Conservation (phyloP, 2,329 filamentous ascomycete species). For the Fusarium xylarioides region DNA sequence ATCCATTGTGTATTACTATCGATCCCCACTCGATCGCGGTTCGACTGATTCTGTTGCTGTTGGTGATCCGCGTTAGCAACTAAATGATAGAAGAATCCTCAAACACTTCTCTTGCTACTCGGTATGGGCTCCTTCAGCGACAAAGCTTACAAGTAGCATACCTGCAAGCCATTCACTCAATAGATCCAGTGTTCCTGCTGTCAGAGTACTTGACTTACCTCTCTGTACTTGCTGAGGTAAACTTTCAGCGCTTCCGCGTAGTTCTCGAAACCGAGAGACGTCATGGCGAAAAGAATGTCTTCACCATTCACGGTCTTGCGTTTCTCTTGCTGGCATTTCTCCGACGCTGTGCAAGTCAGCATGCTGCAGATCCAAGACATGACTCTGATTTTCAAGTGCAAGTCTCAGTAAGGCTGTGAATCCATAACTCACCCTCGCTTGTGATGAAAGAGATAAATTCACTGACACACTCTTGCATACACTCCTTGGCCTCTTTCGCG, state of each 20-base stretch:
- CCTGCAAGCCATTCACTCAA: background rate
- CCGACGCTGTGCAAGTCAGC: slow-evolving; percentile 74
- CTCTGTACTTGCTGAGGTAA: slow-evolving; percentile 95
- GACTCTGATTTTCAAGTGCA: slow-evolving; percentile 14
- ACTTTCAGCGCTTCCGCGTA: slow-evolving; percentile 98
- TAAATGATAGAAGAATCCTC: background rate
- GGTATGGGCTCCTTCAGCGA: background rate
- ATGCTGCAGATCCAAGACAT: slow-evolving; percentile 31
- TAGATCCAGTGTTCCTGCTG: background rate
- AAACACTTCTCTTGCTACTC: background rate
- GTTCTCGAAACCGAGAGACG: slow-evolving; percentile 97
- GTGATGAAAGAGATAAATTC: slow-evolving; percentile 99
- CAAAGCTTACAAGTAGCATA: background rate
- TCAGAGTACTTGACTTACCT: slow-evolving; percentile 70
- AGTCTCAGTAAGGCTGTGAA: slow-evolving; percentile 4
- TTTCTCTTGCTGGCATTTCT: slow-evolving; percentile 99
- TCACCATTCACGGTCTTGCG: slow-evolving; percentile 99
- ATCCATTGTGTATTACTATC: slow-evolving; percentile 49
- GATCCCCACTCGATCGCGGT: slow-evolving; percentile 50
- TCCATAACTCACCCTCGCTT: slow-evolving; percentile 81
- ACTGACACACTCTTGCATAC: slow-evolving; percentile 99
- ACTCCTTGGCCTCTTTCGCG: slow-evolving; percentile 98
- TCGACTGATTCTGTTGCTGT: slow-evolving; percentile 55
- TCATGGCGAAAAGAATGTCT: slow-evolving; percentile 99
- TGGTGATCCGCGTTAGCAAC: slow-evolving; percentile 10